phyloP scores from a whole-genome alignment of 306 rosid species.

The Citrullus mucosospermus region DNA sequence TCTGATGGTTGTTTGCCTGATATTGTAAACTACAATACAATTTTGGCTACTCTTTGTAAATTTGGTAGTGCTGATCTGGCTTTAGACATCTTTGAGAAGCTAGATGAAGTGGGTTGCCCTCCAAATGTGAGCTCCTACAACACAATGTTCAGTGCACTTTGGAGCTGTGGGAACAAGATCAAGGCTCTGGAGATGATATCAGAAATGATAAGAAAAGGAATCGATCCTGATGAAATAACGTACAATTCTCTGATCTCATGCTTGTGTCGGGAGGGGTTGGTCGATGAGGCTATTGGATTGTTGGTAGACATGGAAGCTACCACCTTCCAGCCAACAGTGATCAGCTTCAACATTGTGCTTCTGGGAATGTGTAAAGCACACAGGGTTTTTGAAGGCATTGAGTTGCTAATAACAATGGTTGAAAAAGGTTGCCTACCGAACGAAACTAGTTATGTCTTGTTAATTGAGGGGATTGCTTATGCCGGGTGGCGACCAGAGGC shows the following conservation, averaged over 20 bases:
- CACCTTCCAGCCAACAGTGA: constrained; percentile 35
- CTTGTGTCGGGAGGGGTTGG: constrained; percentile 87
- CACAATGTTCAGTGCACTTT: constrained; percentile 67
- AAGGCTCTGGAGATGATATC: constrained; percentile 54
- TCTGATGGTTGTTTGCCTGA: constrained; percentile 72
- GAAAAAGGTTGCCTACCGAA: constrained; percentile 53
- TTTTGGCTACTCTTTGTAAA: constrained; percentile 61
- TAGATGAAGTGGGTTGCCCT: constrained; percentile 60
- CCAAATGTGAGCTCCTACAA: constrained; percentile 77
- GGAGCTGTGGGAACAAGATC: constrained; percentile 55
- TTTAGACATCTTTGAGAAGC: constrained; percentile 53
- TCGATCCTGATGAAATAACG: constrained; percentile 61
- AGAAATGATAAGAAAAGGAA: constrained; percentile 49
- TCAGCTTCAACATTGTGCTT: constrained; percentile 62
- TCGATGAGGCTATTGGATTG: constrained; percentile 66
- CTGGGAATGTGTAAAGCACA: constrained; percentile 68
- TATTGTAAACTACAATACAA: constrained; percentile 64
- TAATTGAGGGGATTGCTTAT: constrained; percentile 66
- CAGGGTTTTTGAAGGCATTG: constrained; percentile 50
- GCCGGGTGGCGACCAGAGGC: constrained; percentile 75
- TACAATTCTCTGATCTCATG: constrained; percentile 66
- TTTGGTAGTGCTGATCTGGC: constrained; percentile 58
- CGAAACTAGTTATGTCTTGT: constrained; percentile 48
- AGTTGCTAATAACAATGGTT: constrained; percentile 50
- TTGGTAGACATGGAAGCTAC: constrained; percentile 56